A percentile compares a stretch with the other conserved stretches of the same genome.
Conservation (phyloP, 768 basidiomycete species). For the Tubosaeta sp. region DNA sequence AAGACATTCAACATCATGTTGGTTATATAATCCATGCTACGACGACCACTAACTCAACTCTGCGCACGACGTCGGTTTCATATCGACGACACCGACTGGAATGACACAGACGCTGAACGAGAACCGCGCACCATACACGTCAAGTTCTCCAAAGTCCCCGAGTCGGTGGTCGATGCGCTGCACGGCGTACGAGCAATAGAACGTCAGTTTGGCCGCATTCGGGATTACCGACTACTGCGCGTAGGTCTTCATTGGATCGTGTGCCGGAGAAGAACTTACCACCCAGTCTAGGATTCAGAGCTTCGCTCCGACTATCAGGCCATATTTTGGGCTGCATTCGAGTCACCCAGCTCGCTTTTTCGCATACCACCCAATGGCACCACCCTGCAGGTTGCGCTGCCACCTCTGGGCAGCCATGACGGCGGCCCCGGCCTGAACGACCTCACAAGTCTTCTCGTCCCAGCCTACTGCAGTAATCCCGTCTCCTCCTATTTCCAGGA, state of each 20-base stretch:
- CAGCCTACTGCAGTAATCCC: constrained; percentile 4
- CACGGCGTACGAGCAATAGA: constrained; percentile 54
- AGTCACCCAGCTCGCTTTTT: constrained; percentile 37
- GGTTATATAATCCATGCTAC: constrained; percentile 20
- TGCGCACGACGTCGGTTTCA: constrained; percentile 10
- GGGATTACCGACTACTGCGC: constrained; percentile 39
- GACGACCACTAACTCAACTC: not conserved
- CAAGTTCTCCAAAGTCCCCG: constrained; percentile 37
- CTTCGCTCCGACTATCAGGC: constrained; percentile 40
- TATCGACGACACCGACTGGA: constrained; percentile 23
- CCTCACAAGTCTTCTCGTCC: constrained; percentile 25
- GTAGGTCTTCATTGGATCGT: constrained; percentile 26
- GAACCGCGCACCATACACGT: constrained; percentile 34
- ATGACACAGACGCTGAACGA: not conserved
- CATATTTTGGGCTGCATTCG: constrained; percentile 43
- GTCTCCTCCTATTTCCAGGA: constrained; percentile 1
- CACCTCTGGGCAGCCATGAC: constrained; percentile 17
- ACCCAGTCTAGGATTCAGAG: constrained; percentile 42
- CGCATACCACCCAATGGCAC: constrained; percentile 32
- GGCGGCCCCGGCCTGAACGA: constrained; percentile 35
- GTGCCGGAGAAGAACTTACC: not conserved
- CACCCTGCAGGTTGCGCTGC: constrained; percentile 29
- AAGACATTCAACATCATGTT: constrained; percentile 14
- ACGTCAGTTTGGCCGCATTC: constrained; percentile 46
- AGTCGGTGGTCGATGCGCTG: constrained; percentile 47